Evolutionary conservation across 2,329 filamentous ascomycete species (phyloP).

Genomic region (Sporothrix schenckii): DNA sequence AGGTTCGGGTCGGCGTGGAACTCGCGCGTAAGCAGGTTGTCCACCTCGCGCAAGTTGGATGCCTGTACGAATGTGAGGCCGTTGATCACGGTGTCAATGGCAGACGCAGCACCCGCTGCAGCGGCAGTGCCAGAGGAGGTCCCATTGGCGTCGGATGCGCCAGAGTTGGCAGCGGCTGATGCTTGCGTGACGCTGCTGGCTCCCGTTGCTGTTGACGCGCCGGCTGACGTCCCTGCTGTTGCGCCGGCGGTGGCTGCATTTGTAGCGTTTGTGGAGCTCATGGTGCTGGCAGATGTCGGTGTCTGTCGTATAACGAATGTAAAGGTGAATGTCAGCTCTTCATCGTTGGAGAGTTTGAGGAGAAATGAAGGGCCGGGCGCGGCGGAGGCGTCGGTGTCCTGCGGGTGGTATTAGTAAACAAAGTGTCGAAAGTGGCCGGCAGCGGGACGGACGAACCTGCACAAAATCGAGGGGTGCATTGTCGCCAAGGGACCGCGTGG

Average conservation of each 20-base stretch:
- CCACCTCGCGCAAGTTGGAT: constrained; percentile 81
- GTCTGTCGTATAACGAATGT: constrained; percentile 76
- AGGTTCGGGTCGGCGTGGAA: constrained; percentile 97
- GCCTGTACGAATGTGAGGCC: constrained; percentile 92
- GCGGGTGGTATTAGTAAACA: constrained; percentile 6
- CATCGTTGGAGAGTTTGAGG: constrained; percentile 83
- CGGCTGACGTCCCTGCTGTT: constrained; percentile 29
- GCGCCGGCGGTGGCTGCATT: constrained; percentile 13
- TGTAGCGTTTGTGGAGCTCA: constrained; percentile 5
- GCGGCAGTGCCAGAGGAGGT: constrained; percentile 42
- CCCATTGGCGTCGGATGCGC: constrained; percentile 53
- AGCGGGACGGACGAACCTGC: constrained; percentile 63
- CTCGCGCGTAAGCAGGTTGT: constrained; percentile 90
- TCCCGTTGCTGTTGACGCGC: constrained; percentile 18
- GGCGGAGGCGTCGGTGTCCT: constrained; percentile 74
- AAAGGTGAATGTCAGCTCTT: constrained; percentile 91
- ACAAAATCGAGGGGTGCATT: constrained; percentile 82
- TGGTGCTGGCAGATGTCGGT: constrained; percentile 34
- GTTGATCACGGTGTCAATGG: constrained; percentile 75
- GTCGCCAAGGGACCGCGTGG: constrained; percentile 73
- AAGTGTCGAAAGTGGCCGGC: neutral
- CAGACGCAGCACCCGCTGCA: constrained; percentile 38
- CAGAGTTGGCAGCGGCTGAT: constrained; percentile 26
- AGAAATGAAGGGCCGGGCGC: constrained; percentile 70
- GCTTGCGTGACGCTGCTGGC: constrained; percentile 31